Evolutionary conservation across 2,329 filamentous ascomycete species (phyloP).

Genomic region (Colletotrichum liriopes): DNA sequence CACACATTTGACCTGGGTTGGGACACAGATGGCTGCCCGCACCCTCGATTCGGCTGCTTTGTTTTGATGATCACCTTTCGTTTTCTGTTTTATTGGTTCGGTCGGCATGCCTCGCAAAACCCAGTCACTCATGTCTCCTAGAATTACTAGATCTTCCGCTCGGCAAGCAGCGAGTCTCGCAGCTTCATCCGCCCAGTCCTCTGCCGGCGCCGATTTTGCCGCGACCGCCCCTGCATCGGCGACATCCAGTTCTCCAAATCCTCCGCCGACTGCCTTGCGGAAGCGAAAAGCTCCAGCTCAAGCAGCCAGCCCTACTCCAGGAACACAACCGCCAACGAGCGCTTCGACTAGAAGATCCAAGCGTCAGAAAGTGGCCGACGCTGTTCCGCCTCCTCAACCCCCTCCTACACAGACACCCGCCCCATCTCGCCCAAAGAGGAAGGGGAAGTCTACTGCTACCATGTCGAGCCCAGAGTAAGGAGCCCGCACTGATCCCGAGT

Average conservation of each 20-base stretch:
- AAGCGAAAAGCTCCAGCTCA: slow-evolving; percentile 82
- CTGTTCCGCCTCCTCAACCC: slow-evolving; percentile 53
- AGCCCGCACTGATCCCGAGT: slow-evolving; percentile 9
- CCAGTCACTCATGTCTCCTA: slow-evolving; percentile 89
- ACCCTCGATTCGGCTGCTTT: slow-evolving; percentile 18
- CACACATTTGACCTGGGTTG: slow-evolving; percentile 27
- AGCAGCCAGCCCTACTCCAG: slow-evolving; percentile 62
- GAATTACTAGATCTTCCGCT: slow-evolving; percentile 95
- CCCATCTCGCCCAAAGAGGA: slow-evolving; percentile 67
- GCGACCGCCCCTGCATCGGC: slow-evolving; percentile 59
- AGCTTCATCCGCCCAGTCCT: slow-evolving; percentile 61
- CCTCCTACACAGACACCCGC: slow-evolving; percentile 38
- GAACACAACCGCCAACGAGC: slow-evolving; percentile 37
- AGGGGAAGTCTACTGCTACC: slow-evolving; percentile 72
- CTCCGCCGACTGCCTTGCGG: slow-evolving; percentile 66
- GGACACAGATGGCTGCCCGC: slow-evolving; percentile 33
- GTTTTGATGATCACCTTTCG: slow-evolving; percentile 31
- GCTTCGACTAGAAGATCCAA: slow-evolving; percentile 75
- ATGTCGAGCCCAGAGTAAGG: slow-evolving; percentile 84
- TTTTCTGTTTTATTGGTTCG: slow-evolving; percentile 35
- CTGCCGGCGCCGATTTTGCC: slow-evolving; percentile 57
- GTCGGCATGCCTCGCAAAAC: slow-evolving; percentile 43
- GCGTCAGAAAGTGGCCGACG: slow-evolving; percentile 76
- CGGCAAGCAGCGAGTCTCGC: slow-evolving; percentile 83
- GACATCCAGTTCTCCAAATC: slow-evolving; percentile 58